Evolutionary conservation across 768 basidiomycete genomes (phyloP).

Genomic region (Rhodotorula graminis): DNA sequence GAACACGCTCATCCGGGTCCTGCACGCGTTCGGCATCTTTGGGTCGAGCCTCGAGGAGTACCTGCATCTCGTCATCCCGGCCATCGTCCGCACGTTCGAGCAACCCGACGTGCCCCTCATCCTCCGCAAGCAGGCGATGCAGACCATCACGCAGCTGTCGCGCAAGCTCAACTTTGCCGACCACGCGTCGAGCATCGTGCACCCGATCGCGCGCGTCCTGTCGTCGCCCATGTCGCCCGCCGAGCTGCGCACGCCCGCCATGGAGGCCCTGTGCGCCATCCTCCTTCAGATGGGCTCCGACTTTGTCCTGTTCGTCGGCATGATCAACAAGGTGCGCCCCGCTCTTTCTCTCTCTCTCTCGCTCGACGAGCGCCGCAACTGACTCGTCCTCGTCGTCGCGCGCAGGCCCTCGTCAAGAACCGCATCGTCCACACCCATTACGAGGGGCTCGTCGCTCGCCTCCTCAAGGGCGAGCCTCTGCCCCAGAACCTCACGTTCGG

Average conservation of each 20-base stretch:
- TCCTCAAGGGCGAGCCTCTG: conserved; percentile 84
- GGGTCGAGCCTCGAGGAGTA: conserved; percentile 97
- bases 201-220: conserved; percentile 84
- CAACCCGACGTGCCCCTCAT: conserved; percentile 65
- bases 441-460: conserved; percentile 77
- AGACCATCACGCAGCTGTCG: conserved; percentile 83
- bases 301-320: conserved; percentile 95
- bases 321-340: conserved; percentile 85
- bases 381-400: not conserved
- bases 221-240: conserved; percentile 55
- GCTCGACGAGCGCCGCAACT: not conserved
- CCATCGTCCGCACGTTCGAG: conserved; percentile 87
- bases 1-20: conserved; percentile 64
- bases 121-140: conserved; percentile 80
- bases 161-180: conserved; percentile 94
- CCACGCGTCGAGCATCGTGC: conserved; percentile 93
- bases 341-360: not conserved
- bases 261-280: conserved; percentile 88
- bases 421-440: conserved; percentile 76
- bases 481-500: conserved; percentile 74
- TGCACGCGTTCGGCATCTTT: conserved; percentile 90
- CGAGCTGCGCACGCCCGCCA: conserved; percentile 75
- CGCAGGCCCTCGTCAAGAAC: conserved; percentile 67
- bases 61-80: conserved; percentile 89
- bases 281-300: conserved; percentile 91